A percentile compares a stretch with the other conserved stretches of the same genome.
These are phyloP conservation scores for Corylus avellana DNA, from an alignment of 306 rosid genomes.

Conservation along the genomic window DNA sequence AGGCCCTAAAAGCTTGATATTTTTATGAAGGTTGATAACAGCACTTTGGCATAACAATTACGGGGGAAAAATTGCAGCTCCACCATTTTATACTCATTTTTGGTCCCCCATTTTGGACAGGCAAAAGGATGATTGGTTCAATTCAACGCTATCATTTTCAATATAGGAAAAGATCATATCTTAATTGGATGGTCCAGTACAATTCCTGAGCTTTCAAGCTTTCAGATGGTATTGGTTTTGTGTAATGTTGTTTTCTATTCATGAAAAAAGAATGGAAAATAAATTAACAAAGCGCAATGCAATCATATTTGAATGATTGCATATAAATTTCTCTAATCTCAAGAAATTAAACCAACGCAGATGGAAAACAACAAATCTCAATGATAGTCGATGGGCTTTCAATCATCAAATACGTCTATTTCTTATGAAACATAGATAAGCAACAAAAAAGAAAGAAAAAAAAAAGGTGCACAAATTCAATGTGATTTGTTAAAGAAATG, in stretches of 20 bases:
- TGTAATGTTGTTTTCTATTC: background rate
- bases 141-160: background rate
- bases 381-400: background rate
- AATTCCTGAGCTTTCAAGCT: background rate
- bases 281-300: background rate
- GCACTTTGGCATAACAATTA: background rate
- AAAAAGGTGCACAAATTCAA: conserved; percentile 3
- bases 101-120: no score
- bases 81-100: background rate
- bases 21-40: background rate
- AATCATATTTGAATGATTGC: background rate
- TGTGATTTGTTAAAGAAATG: conserved; percentile 9
- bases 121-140: no score
- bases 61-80: background rate
- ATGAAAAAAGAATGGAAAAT: background rate
- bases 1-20: background rate
- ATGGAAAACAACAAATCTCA: background rate
- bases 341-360: background rate
- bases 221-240: background rate
- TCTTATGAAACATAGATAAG: background rate
- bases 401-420: background rate
- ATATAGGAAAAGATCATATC: background rate
- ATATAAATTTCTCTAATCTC: background rate
- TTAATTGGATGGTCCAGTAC: background rate
- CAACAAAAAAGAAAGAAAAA: background rate